A percentile compares a stretch with the other conserved stretches of the same genome.
phyloP scores from a whole-genome alignment of 2,329 filamentous ascomycete genomes.

The Microthyrium microscopicum region DNA sequence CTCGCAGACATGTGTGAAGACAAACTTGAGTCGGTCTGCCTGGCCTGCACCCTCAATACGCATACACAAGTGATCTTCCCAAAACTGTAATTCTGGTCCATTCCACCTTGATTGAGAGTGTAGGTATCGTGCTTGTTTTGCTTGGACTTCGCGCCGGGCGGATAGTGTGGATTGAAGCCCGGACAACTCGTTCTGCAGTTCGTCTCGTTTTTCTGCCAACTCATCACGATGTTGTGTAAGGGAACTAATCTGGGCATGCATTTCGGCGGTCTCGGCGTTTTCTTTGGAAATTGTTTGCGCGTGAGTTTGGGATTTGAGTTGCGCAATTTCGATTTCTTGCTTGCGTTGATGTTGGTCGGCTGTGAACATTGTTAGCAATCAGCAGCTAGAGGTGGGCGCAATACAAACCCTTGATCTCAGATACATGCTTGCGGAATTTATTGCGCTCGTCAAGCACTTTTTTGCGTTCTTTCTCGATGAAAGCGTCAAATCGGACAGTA shows the following conservation, averaged over 20 bases:
- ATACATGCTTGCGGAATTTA: constrained; percentile 77
- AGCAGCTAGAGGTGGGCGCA: not conserved
- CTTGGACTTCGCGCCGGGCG: constrained; percentile 51
- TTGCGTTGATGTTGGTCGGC: constrained; percentile 86
- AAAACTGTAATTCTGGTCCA: constrained; percentile 85
- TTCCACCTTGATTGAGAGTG: constrained; percentile 79
- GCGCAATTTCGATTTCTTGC: constrained; percentile 69
- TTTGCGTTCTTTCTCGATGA: constrained; percentile 83
- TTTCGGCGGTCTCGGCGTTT: constrained; percentile 51
- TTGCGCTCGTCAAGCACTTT: constrained; percentile 85
- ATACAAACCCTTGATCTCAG: constrained; percentile 67
- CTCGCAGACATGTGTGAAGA: constrained; percentile 76
- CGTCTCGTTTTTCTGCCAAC: constrained; percentile 37
- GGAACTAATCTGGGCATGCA: constrained; percentile 41
- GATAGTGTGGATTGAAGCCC: constrained; percentile 56
- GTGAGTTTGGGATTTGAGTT: constrained; percentile 53
- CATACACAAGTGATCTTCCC: constrained; percentile 80
- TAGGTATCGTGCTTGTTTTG: constrained; percentile 54
- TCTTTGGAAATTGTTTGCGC: constrained; percentile 63
- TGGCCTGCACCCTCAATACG: constrained; percentile 76
- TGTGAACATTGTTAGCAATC: constrained; percentile 21
- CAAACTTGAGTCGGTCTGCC: constrained; percentile 75
- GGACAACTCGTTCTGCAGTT: constrained; percentile 39
- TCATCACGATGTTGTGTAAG: constrained; percentile 39
- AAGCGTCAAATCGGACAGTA: constrained; percentile 75